Conservation (phyloP, 257 asterid genomes). For the Ilex aquifolium region DNA sequence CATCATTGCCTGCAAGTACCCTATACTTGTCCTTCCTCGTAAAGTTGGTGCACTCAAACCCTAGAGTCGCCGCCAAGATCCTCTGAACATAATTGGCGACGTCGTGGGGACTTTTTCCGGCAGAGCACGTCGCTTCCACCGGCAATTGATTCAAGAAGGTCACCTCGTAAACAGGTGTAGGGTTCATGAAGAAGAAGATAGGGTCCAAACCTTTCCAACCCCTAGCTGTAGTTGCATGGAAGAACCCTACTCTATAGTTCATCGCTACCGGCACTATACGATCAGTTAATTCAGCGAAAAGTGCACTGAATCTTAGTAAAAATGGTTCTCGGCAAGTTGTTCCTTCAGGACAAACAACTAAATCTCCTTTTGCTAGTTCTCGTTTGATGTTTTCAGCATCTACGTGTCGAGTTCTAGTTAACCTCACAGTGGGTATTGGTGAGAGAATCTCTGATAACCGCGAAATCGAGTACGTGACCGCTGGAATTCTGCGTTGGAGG, state of each 20-base stretch:
- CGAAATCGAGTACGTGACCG: conserved; percentile 24
- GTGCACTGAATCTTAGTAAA: conserved; percentile 25
- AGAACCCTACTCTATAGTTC: conserved; percentile 11
- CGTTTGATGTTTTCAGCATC: conserved; percentile 23
- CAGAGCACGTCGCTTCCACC: conserved; percentile 27
- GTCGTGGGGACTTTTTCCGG: conserved; percentile 24
- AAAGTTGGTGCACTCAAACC: conserved; percentile 28
- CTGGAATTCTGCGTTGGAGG: conserved; percentile 17
- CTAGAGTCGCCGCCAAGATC: conserved; percentile 23
- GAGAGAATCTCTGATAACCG: conserved; percentile 5
- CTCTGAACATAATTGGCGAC: conserved; percentile 38
- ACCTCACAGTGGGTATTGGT: conserved; percentile 13
- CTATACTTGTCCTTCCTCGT: conserved; percentile 39
- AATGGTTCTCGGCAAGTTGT: conserved; percentile 37
- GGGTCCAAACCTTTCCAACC: conserved; percentile 40
- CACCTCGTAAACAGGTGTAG: conserved; percentile 25
- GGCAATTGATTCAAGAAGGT: conserved; percentile 33
- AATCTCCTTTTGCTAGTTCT: conserved; percentile 5
- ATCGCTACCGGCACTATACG: conserved; percentile 32
- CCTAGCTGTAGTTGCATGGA: conserved; percentile 33
- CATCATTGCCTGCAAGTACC: conserved; percentile 34
- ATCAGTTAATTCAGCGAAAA: conserved; percentile 29
- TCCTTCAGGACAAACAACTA: conserved; percentile 29
- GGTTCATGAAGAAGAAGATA: conserved; percentile 33
- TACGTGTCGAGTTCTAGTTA: conserved; percentile 12